Conservation (phyloP, 805 yeast genomes). For the Brettanomyces bruxellensis region DNA sequence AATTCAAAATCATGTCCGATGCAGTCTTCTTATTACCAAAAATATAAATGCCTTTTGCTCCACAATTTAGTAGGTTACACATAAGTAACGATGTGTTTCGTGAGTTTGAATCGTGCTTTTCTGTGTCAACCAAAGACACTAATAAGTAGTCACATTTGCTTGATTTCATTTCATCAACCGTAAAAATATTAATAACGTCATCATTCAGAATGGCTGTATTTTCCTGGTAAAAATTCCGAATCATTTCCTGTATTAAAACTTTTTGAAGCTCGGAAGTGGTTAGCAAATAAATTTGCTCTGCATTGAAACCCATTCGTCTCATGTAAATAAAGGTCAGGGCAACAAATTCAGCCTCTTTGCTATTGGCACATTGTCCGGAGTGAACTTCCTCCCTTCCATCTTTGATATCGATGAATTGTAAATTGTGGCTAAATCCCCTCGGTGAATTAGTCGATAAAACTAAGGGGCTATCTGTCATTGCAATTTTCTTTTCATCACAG, state of each 20-base stretch:
- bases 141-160: constrained; percentile 24
- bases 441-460: not conserved
- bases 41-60: constrained; percentile 7
- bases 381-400: constrained; percentile 23
- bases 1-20: too few species aligned
- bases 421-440: constrained; percentile 26
- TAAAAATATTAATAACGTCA: constrained; percentile 7
- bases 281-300: constrained; percentile 29
- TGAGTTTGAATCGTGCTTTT: constrained; percentile 2
- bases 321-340: constrained; percentile 38
- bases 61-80: constrained; percentile 9
- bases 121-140: constrained; percentile 28
- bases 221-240: constrained; percentile 20
- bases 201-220: not conserved
- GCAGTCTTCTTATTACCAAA: constrained; percentile 5
- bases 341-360: constrained; percentile 41
- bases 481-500: constrained; percentile 1
- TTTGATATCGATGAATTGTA: constrained; percentile 25
- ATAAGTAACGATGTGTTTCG: constrained; percentile 6
- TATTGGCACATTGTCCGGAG: constrained; percentile 25
- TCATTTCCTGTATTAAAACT: constrained; percentile 32
- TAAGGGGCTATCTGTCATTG: not conserved
- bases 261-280: constrained; percentile 33
- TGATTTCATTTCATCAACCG: constrained; percentile 23
- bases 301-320: constrained; percentile 34